These are phyloP conservation scores for Forsythia suspensa DNA, from an alignment of 257 asterid genomes.

Conservation along the genomic window DNA sequence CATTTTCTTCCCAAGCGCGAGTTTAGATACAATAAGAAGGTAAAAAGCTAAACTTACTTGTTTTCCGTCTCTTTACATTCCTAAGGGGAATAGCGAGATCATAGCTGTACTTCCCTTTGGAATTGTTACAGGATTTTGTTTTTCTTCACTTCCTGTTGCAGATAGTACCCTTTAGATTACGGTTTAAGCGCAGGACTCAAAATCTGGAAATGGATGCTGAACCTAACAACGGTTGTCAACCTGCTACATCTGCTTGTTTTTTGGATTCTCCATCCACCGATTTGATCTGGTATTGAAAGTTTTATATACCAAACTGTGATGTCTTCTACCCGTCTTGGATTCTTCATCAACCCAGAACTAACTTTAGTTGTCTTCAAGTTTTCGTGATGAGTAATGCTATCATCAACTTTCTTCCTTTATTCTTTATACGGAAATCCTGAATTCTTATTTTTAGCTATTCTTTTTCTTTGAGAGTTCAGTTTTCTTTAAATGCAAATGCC, in stretches of 20 bases:
- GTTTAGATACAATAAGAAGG: constrained; percentile 73
- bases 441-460: neutral
- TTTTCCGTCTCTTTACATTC: neutral
- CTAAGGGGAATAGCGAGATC: neutral
- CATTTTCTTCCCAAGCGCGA: constrained; percentile 97
- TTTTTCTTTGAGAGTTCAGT: neutral
- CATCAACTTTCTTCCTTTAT: neutral
- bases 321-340: neutral
- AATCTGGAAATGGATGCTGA: constrained; percentile 34
- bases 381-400: neutral
- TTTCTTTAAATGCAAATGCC: neutral
- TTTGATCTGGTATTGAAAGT: constrained; percentile 59
- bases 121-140: neutral
- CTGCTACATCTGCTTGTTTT: constrained; percentile 33
- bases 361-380: neutral
- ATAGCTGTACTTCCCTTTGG: constrained; percentile 5
- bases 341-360: neutral
- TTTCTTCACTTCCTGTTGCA: constrained; percentile 32
- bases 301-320: neutral
- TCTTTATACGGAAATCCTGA: neutral
- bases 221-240: constrained; percentile 30
- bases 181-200: constrained; percentile 58
- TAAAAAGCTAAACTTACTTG: neutral
- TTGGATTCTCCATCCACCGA: constrained; percentile 42
- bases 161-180: constrained; percentile 67